These are phyloP conservation scores for Gillenia trifoliata DNA, from an alignment of 306 rosid species.

Conservation along the genomic window DNA sequence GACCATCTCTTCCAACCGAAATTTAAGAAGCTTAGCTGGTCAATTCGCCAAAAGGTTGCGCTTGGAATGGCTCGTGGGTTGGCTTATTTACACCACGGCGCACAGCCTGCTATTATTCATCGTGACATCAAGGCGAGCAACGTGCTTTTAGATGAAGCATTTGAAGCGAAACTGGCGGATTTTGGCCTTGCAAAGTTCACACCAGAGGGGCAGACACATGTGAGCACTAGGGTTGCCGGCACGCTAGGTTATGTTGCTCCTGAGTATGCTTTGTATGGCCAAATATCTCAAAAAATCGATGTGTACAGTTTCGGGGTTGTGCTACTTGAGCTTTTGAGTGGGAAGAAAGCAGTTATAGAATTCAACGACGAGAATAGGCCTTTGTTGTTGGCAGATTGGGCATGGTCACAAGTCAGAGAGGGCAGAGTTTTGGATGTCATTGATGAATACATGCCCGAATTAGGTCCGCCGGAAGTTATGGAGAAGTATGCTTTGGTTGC, in stretches of 20 bases:
- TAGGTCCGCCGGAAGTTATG: slow-evolving; percentile 9
- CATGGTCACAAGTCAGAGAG: slow-evolving; percentile 20
- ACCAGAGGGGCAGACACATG: slow-evolving; percentile 26
- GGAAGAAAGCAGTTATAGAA: slow-evolving; percentile 19
- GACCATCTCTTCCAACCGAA: slow-evolving; percentile 24
- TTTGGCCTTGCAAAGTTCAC: slow-evolving; percentile 33
- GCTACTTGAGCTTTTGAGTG: slow-evolving; percentile 29
- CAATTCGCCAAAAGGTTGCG: slow-evolving; percentile 18
- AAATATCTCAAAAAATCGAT: slow-evolving; percentile 20
- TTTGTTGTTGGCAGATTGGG: slow-evolving; percentile 27
- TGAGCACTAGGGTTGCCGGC: slow-evolving; percentile 30
- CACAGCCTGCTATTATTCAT: slow-evolving; percentile 25
- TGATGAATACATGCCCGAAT: slow-evolving; percentile 16
- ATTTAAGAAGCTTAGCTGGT: slow-evolving; percentile 22
- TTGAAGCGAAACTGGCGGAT: slow-evolving; percentile 24
- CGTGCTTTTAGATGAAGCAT: slow-evolving; percentile 25
- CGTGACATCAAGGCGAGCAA: slow-evolving; percentile 28
- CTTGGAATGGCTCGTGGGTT: slow-evolving; percentile 21
- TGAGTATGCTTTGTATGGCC: slow-evolving; percentile 29
- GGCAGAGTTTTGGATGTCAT: slow-evolving; percentile 17
- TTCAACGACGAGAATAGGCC: neutral
- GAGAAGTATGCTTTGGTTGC: slow-evolving; percentile 22
- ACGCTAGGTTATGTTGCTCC: slow-evolving; percentile 34
- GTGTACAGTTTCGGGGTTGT: slow-evolving; percentile 30
- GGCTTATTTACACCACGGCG: slow-evolving; percentile 28